Percentiles rank a stretch among this genome's conserved stretches.
phyloP scores from a whole-genome alignment of 371 early-diverging fungal species.

The Mucor racemosus region DNA sequence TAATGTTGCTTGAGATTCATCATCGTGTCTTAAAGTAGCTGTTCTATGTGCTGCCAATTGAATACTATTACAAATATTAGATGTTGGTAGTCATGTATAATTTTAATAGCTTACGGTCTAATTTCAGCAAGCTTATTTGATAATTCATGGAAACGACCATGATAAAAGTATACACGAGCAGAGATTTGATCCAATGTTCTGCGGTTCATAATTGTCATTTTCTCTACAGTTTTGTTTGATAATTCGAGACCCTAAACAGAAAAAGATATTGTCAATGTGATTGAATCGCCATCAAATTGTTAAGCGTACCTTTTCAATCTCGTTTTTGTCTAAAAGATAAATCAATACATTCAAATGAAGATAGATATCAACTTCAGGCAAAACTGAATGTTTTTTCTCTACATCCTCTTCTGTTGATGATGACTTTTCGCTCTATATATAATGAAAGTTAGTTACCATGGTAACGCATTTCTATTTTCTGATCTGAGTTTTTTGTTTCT shows the following conservation, averaged over 20 bases:
- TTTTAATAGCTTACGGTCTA: constrained; percentile 62
- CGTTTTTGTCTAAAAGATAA: constrained; percentile 80
- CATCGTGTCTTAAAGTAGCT: constrained; percentile 88
- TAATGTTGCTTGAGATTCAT: constrained; percentile 86
- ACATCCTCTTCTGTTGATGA: constrained; percentile 30
- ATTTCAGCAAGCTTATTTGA: constrained; percentile 72
- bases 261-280: not conserved
- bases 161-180: constrained; percentile 92
- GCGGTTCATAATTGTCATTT: constrained; percentile 74
- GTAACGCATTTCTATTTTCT: not conserved
- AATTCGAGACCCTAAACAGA: constrained; percentile 67
- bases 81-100: not conserved
- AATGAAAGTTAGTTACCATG: not conserved
- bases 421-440: constrained; percentile 20
- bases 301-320: constrained; percentile 65
- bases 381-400: constrained; percentile 48
- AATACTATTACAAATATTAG: constrained; percentile 39
- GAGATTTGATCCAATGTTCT: constrained; percentile 90
- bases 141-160: constrained; percentile 87
- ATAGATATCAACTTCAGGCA: constrained; percentile 91
- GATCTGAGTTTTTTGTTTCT: not conserved
- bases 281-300: not conserved
- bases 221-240: constrained; percentile 65
- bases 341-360: constrained; percentile 81
- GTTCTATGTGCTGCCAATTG: constrained; percentile 89